Evolutionary conservation across 768 basidiomycete genomes (phyloP), one percentile per base, ranked within the genome.

Genomic region (Lactarius sanguifluus): DNA sequence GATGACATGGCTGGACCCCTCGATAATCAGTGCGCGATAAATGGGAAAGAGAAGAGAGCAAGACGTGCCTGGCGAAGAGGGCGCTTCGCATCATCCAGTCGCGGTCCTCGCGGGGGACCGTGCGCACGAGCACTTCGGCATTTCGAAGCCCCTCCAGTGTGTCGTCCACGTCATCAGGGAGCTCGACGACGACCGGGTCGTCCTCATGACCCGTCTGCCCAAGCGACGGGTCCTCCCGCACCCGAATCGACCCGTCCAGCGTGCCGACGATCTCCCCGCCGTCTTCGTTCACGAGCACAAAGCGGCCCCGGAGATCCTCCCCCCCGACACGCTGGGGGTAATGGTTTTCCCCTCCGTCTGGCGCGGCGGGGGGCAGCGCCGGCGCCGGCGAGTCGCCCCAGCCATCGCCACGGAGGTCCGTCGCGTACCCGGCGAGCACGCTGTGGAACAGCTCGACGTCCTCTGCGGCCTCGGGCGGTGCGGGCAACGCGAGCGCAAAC

Each of bases 41-140:
- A 5, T 12, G 23, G 18, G 10, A 15, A 5, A 13, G 9, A 36
- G 12, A 18, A 18, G 7, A 20, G 28, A 23, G 34, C 5, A 16
- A n/a, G 36, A 63, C 68, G 15, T 56, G 38, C 70, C 62, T 69
- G 59, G 47, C 59, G 52, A 71, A 71, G 45, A 71, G 59, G 13
- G 70, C 70, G 1, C 68, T 50, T 20, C 59, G 66, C 62, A 71
- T 5, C 59, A 69, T 66, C 70, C 68, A 71, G 62, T 69, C 70
- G 3, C 59, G 64, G 5, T 71, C 69, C 30, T 71, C 70, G 20
- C 55, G 64, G 6, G 70, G 64, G 59, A 71, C 47, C n/a, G 68
- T 45, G 47, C 68, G 68, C 25, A 71, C 70, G 62, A 71, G 61
- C 1, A 71, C 69, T 20, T 71, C 62, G 7, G 32, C 28, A 18